These are phyloP conservation scores for Madurella mycetomatis DNA, from an alignment of 2,329 filamentous ascomycete species.

Conservation along the genomic window DNA sequence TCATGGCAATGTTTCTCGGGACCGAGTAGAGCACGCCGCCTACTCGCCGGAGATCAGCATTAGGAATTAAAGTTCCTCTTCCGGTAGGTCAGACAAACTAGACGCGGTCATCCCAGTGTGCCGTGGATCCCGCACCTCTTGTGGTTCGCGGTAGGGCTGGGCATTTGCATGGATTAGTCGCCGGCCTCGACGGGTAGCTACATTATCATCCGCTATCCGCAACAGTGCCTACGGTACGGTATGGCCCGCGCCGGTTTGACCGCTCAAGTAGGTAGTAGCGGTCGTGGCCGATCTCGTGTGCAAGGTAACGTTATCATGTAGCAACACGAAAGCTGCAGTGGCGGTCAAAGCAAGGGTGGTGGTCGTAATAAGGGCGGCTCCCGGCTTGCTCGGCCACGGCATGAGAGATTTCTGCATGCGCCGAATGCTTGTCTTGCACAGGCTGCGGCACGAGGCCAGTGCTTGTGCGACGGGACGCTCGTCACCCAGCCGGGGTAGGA, in stretches of 20 bases:
- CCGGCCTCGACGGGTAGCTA: no score
- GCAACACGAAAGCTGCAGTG: not conserved
- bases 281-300: not conserved
- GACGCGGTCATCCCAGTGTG: no score
- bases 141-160: no score
- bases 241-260: not conserved
- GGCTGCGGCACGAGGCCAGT: not conserved
- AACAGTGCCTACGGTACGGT: not conserved
- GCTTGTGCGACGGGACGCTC: not conserved
- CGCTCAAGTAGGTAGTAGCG: not conserved
- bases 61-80: no score
- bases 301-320: not conserved
- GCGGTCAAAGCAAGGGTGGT: no score
- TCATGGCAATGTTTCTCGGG: no score
- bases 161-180: no score
- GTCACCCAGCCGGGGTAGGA: not conserved
- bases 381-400: not conserved
- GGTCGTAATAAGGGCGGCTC: not conserved
- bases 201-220: no score
- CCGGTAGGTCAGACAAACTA: no score
- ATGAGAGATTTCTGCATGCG: not conserved
- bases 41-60: no score
- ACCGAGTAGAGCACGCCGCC: no score
- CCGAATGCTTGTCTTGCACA: not conserved
- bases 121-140: no score